Evolutionary conservation across 441 rosid species (phyloP).

Genomic region (Gossypium trilobum): DNA sequence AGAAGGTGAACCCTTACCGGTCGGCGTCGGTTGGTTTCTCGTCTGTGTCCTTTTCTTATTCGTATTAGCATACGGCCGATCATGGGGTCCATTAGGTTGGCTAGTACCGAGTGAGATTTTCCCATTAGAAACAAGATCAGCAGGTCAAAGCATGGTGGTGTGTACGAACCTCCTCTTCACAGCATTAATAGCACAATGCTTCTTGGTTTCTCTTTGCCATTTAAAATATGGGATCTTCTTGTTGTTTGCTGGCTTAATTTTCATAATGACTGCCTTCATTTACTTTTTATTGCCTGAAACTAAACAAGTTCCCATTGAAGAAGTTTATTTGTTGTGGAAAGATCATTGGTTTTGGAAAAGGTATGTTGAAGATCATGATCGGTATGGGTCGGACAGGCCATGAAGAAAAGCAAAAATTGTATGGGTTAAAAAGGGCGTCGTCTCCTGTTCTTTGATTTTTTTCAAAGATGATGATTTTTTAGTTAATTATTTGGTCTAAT

Average conservation of each 20-base stretch:
- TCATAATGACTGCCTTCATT: conserved; percentile 55
- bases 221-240: conserved; percentile 68
- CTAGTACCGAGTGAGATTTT: conserved; percentile 78
- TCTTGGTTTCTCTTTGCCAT: conserved; percentile 62
- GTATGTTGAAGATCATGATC: conserved; percentile 24
- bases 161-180: conserved; percentile 76
- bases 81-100: conserved; percentile 96
- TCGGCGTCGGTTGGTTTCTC: conserved; percentile 42
- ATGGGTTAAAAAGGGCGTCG: too few relatives aligned
- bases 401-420: too few relatives aligned
- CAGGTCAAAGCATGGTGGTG: conserved; percentile 76
- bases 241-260: conserved; percentile 50
- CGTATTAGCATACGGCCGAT: conserved; percentile 71
- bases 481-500: too few relatives aligned
- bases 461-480: too few relatives aligned
- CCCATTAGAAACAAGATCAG: conserved; percentile 74
- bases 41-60: conserved; percentile 60
- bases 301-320: conserved; percentile 79
- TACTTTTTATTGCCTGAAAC: conserved; percentile 78
- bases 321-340: conserved; percentile 60
- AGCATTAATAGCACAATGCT: conserved; percentile 76
- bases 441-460: too few relatives aligned
- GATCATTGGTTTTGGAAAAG: conserved; percentile 74
- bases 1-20: conserved; percentile 39
- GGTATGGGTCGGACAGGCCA: too few relatives aligned